phyloP scores from a whole-genome alignment of 192 early-diverging fungal species.

The Phlyctochytrium bullatum region DNA sequence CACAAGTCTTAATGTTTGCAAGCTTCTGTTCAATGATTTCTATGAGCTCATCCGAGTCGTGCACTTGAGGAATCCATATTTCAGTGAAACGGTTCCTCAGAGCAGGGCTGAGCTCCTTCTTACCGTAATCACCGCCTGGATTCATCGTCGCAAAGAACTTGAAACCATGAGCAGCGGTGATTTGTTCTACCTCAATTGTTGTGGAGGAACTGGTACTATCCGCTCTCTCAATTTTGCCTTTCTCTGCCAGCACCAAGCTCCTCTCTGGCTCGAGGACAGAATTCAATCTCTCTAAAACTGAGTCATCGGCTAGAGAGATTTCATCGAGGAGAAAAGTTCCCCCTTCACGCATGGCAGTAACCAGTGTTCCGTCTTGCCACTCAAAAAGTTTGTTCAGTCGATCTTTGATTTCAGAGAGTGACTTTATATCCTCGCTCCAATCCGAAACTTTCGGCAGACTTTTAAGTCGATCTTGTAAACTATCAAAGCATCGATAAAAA shows the following conservation, averaged over 20 bases:
- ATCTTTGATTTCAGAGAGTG: background rate
- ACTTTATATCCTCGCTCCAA: too few relatives aligned
- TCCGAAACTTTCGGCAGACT: too few relatives aligned
- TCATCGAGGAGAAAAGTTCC: conserved; percentile 94
- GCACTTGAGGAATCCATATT: conserved; percentile 91
- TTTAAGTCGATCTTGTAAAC: too few relatives aligned
- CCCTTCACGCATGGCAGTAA: conserved; percentile 83
- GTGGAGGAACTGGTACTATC: background rate
- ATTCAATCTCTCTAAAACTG: conserved; percentile 95
- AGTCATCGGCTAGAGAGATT: conserved; percentile 97
- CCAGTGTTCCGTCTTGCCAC: conserved; percentile 95
- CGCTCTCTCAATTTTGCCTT: conserved; percentile 52
- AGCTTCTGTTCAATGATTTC: conserved; percentile 34
- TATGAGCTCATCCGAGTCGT: conserved; percentile 70
- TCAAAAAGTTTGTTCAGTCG: conserved; percentile 71
- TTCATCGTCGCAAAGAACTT: conserved; percentile 98
- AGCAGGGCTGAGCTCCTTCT: conserved; percentile 96
- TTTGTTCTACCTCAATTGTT: conserved; percentile 59
- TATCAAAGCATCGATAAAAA: too few relatives aligned
- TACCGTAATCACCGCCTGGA: conserved; percentile 98
- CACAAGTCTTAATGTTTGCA: background rate
- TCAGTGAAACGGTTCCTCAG: conserved; percentile 98
- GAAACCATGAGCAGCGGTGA: conserved; percentile 70
- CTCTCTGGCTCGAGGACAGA: conserved; percentile 86
- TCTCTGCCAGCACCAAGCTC: conserved; percentile 85